Evolutionary conservation across 225 moss, liverwort and hornwort genomes (phyloP).

Genomic region (Sphagnum contortum): DNA sequence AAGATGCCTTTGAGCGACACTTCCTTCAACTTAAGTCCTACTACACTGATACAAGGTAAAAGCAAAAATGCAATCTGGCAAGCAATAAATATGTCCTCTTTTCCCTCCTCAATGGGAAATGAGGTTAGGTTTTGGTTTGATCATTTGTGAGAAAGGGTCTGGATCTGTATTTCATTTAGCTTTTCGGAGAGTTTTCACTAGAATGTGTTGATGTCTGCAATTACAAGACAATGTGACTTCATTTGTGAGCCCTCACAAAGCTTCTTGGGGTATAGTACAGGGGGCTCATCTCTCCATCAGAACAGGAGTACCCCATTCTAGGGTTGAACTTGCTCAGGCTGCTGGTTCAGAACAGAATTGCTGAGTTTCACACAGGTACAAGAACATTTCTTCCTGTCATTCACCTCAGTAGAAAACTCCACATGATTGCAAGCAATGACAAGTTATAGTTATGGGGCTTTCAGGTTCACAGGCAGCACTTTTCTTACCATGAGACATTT

Average conservation of each 20-base stretch:
- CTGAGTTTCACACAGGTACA: conserved; percentile 54
- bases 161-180: too few relatives aligned
- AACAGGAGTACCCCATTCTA: conserved; percentile 55
- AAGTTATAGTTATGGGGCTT: too few relatives aligned
- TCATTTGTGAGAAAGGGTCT: too few relatives aligned
- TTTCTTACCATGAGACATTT: background rate
- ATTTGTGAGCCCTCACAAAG: too few relatives aligned
- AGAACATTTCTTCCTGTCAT: background rate
- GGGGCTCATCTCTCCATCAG: conserved; percentile 45
- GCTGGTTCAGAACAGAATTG: conserved; percentile 65
- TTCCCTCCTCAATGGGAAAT: too few relatives aligned
- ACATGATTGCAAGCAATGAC: too few relatives aligned
- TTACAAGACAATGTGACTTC: too few relatives aligned
- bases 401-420: too few relatives aligned
- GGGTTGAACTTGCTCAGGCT: conserved; percentile 64
- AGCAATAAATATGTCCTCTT: background rate
- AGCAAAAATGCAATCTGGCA: background rate
- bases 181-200: too few relatives aligned
- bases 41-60: conserved; percentile 88
- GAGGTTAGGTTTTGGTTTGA: too few relatives aligned
- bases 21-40: conserved; percentile 79
- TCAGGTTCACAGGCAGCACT: background rate
- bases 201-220: too few relatives aligned
- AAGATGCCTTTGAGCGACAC: conserved; percentile 92
- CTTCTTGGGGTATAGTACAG: conserved; percentile 19